A percentile compares a stretch with the other conserved stretches of the same genome.
phyloP scores from a whole-genome alignment of 768 basidiomycete genomes.

The Serendipita sp. region DNA sequence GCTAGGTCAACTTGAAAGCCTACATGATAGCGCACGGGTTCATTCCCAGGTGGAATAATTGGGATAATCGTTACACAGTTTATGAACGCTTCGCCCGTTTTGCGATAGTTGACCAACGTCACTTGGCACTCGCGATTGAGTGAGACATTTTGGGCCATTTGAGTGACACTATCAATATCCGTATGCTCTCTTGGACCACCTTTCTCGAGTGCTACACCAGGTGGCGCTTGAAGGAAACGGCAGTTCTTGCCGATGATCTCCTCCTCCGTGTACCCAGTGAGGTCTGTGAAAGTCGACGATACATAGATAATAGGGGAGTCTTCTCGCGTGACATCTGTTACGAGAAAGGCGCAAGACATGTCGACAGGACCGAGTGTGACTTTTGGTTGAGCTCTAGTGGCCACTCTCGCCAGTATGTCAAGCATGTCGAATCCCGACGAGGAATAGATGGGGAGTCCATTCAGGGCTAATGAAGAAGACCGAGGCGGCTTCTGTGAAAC shows the following conservation, averaged over 20 bases:
- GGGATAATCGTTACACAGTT: slow-evolving; percentile 90
- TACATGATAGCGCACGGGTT: slow-evolving; percentile 71
- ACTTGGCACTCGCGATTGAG: slow-evolving; percentile 17
- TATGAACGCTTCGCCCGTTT: slow-evolving; percentile 71
- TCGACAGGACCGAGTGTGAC: slow-evolving; percentile 84
- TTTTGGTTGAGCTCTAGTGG: slow-evolving; percentile 52
- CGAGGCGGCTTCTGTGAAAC: slow-evolving; percentile 8
- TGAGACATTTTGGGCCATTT: slow-evolving; percentile 44
- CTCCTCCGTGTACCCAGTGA: slow-evolving; percentile 57
- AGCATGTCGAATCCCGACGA: slow-evolving; percentile 83
- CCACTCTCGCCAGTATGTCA: slow-evolving; percentile 64
- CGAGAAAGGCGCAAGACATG: slow-evolving; percentile 79
- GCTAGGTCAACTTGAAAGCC: slow-evolving; percentile 94
- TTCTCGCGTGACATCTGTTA: slow-evolving; percentile 65
- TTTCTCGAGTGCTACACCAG: slow-evolving; percentile 31
- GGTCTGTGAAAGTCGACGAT: slow-evolving; percentile 60
- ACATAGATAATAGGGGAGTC: slow-evolving; percentile 88
- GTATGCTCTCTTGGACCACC: slow-evolving; percentile 44
- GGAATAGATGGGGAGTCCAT: slow-evolving; percentile 58
- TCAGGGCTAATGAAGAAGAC: slow-evolving; percentile 12
- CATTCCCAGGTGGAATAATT: slow-evolving; percentile 40
- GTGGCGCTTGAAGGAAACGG: slow-evolving; percentile 75
- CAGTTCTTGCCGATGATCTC: slow-evolving; percentile 87
- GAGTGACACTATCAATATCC: slow-evolving; percentile 47
- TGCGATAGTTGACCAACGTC: slow-evolving; percentile 74